Evolutionary conservation across 164 flowering plant genomes (phyloP).

Genomic region (Litsea cubeba): DNA sequence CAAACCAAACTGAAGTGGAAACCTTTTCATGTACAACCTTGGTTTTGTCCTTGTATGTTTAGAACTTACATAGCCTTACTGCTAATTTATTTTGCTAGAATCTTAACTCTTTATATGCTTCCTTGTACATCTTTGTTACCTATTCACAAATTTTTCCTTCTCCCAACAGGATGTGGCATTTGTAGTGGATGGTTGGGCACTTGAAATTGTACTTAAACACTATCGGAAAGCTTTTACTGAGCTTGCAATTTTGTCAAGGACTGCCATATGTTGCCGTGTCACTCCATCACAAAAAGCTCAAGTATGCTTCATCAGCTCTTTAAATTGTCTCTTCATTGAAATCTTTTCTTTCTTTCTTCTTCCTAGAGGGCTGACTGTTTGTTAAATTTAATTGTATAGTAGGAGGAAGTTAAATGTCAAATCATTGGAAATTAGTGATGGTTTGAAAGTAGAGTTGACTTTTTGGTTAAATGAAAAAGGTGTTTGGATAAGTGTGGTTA

Average conservation of each 20-base stretch:
- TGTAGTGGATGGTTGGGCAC: conserved; percentile 99
- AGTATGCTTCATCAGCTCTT: conserved; percentile 35
- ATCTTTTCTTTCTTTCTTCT: neutral
- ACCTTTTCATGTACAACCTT: no score
- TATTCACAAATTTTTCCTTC: neutral
- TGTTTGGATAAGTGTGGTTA: no score
- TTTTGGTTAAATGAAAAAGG: no score
- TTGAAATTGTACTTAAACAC: conserved; percentile 85
- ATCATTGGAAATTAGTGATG: no score
- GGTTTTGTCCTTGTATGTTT: no score
- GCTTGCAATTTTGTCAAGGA: conserved; percentile 84
- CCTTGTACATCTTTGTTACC: neutral
- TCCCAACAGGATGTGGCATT: conserved; percentile 89
- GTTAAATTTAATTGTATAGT: neutral
- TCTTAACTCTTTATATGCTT: no score
- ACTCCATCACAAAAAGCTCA: conserved; percentile 99
- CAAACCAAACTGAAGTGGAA: no score
- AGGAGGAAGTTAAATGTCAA: no score
- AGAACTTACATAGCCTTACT: no score
- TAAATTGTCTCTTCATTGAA: neutral
- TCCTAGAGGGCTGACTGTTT: neutral
- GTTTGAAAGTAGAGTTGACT: no score
- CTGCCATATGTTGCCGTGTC: conserved; percentile 98
- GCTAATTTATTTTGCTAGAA: no score
- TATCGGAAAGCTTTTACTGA: conserved; percentile 79